Evolutionary conservation across 2,329 filamentous ascomycete genomes (phyloP).

Genomic region (Verticillium nubilum): DNA sequence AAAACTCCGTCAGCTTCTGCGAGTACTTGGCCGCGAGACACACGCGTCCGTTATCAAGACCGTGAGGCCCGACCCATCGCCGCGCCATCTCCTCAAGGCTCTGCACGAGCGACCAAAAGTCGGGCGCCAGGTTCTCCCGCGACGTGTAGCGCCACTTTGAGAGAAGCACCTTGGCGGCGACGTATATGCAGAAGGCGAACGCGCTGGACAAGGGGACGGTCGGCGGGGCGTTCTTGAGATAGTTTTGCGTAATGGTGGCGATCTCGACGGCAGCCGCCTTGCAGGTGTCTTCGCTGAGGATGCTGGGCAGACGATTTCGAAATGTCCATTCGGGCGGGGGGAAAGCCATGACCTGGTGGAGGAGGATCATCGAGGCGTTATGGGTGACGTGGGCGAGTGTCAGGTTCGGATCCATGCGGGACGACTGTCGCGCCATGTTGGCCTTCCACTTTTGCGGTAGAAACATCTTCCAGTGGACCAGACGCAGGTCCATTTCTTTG

Average conservation of each 20-base stretch:
- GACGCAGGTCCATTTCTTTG: slow-evolving; percentile 36
- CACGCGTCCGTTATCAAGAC: background rate
- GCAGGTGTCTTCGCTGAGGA: slow-evolving; percentile 37
- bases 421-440: slow-evolving; percentile 20
- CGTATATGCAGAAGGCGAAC: slow-evolving; percentile 36
- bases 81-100: slow-evolving; percentile 16
- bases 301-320: slow-evolving; percentile 29
- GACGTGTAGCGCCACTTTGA: slow-evolving; percentile 21
- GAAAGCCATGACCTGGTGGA: slow-evolving; percentile 40
- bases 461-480: slow-evolving; percentile 36
- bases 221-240: slow-evolving; percentile 25
- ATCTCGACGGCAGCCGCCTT: slow-evolving; percentile 34
- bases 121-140: slow-evolving; percentile 11
- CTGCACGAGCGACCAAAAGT: slow-evolving; percentile 17
- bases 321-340: slow-evolving; percentile 26
- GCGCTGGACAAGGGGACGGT: slow-evolving; percentile 23
- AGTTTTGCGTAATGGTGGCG: slow-evolving; percentile 34
- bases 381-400: slow-evolving; percentile 41
- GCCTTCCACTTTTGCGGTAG: slow-evolving; percentile 32
- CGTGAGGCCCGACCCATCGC: slow-evolving; percentile 13
- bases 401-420: slow-evolving; percentile 39
- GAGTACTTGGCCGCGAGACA: slow-evolving; percentile 12
- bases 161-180: slow-evolving; percentile 32
- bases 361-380: slow-evolving; percentile 39
- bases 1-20: slow-evolving; percentile 11